A percentile compares a stretch with the other conserved stretches of the same genome.
Conservation (phyloP, 495 filamentous ascomycete species). For the Tetracladium marchalianum region DNA sequence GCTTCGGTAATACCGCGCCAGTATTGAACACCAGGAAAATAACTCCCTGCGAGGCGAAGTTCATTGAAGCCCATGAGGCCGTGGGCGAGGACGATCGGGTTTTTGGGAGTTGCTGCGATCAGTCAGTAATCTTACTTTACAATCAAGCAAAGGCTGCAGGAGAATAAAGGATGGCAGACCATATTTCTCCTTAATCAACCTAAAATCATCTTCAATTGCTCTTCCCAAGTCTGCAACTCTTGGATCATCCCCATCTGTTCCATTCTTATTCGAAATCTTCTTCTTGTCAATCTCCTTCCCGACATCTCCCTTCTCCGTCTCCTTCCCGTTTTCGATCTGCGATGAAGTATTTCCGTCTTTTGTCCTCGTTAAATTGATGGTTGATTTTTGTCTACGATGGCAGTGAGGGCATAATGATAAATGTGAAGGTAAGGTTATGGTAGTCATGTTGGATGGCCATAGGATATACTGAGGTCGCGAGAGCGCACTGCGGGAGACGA, state of each 20-base stretch:
- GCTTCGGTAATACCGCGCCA: slow-evolving; percentile 87
- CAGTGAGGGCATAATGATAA: too few species aligned
- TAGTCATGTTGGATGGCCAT: too few species aligned
- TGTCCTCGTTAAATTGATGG: too few species aligned
- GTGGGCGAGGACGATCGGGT: slow-evolving; percentile 79
- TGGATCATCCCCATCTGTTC: slow-evolving; percentile 35
- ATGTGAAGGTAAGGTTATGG: too few species aligned
- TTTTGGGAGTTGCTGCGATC: slow-evolving; percentile 44
- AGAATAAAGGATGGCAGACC: slow-evolving; percentile 30
- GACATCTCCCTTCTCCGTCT: too few species aligned
- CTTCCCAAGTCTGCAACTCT: slow-evolving; percentile 53
- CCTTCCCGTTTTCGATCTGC: too few species aligned
- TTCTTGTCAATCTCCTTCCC: not conserved
- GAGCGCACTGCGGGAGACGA: too few species aligned
- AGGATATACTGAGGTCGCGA: too few species aligned
- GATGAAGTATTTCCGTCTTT: too few species aligned
- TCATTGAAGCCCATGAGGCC: slow-evolving; percentile 88
- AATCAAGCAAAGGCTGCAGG: not conserved
- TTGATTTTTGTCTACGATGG: too few species aligned
- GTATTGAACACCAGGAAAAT: slow-evolving; percentile 72
- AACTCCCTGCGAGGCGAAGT: slow-evolving; percentile 57
- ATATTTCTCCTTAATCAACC: slow-evolving; percentile 58
- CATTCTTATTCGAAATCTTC: slow-evolving; percentile 16
- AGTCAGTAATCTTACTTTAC: slow-evolving; percentile 1
- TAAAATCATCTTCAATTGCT: slow-evolving; percentile 71